Evolutionary conservation across 2,329 filamentous ascomycete species (phyloP), one percentile per base, ranked within the genome.

Genomic region (Ophiostoma pallidulum): DNA sequence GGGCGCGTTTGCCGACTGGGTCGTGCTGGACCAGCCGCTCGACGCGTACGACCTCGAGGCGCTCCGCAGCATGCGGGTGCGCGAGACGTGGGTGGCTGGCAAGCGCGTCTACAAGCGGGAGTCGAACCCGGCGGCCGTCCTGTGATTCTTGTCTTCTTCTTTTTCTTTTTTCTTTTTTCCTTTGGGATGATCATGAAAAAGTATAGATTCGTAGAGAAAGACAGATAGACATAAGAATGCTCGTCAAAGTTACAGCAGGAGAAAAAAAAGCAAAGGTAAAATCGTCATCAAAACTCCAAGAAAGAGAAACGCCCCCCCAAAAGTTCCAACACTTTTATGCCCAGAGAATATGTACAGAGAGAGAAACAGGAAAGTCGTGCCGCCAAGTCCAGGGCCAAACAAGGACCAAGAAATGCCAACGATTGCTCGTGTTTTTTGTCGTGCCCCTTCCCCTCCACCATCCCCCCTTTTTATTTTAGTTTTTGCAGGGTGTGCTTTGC

Each of bases 11-110:
- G 82, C 81, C 0, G 82, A 86, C 60, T 86, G 80, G 81, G 68
- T 86, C 4, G 80, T 86, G n/a, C 62, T 86, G 12, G 80, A 84
- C 53, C 60, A 66, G 51, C 72, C 76, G 38, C 57, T 84, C 0
- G 72, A 75, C 46, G 64, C 57, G 0, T 54, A 52, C 37, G 60
- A 75, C 28, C 50, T 74, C 3, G 77, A 81, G 49, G 66, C 67
- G 12, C 55, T 85, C 46, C 71, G 77, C 20, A 64, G 63, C 4
- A 57, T 82, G 8, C 68, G 62, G 41, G 80, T 86, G 2, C 69
- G 65, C 51, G 81, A 85, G 66, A 86, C 82, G 0, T 86, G 82
- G 82, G 73, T 86, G 31, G 79, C 66, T 3, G 82, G 82, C 0
- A 69, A 56, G 57, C 65, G 54, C 45, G 74, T 78, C 0, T 78